Conservation (phyloP, 148 eudicot genomes). For the Pouteria glomerata region DNA sequence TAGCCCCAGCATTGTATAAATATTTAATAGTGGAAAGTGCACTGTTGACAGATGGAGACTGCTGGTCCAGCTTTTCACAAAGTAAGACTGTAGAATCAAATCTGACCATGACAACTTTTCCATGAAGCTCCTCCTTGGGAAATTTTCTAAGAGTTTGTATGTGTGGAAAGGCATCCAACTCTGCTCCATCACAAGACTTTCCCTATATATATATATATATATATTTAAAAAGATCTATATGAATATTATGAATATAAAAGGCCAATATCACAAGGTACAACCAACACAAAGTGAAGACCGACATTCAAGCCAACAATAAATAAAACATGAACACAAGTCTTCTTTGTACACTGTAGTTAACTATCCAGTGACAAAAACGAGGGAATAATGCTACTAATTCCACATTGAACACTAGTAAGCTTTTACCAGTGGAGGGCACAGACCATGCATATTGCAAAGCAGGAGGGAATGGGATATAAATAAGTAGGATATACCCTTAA, state of each 20-base stretch:
- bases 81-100: slow-evolving; percentile 63
- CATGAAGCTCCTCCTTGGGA: slow-evolving; percentile 49
- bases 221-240: background rate
- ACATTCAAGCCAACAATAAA: background rate
- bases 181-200: slow-evolving; percentile 19
- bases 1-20: slow-evolving; percentile 54
- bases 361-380: background rate
- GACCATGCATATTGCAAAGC: background rate
- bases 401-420: background rate
- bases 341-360: background rate
- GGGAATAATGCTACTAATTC: background rate
- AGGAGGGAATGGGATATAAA: background rate
- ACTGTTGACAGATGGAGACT: slow-evolving; percentile 22
- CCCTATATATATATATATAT: slow-evolving; percentile 23
- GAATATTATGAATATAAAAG: background rate
- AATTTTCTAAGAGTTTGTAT: slow-evolving; percentile 61
- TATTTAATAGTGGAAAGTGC: slow-evolving; percentile 54
- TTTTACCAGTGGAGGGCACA: background rate
- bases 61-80: slow-evolving; percentile 23
- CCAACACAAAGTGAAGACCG: background rate
- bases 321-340: background rate
- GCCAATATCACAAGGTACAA: slow-evolving; percentile 1
- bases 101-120: slow-evolving; percentile 72
- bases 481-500: background rate
- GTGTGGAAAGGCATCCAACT: slow-evolving; percentile 39